Conservation (phyloP, 116 monocot species). For the Trichopus zeylanicus region DNA sequence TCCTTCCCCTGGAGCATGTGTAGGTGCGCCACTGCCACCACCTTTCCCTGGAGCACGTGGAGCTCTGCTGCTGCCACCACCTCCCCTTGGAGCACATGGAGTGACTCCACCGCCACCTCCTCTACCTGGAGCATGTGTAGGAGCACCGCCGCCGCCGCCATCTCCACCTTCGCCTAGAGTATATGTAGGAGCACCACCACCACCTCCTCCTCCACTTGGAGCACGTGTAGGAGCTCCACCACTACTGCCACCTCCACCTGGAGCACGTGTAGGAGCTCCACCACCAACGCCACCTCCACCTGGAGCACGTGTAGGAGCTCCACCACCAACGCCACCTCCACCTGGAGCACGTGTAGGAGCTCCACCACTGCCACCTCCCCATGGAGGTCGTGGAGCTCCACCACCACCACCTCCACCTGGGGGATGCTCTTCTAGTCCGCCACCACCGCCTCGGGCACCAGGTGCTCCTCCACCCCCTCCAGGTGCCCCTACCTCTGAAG, state of each 20-base stretch:
- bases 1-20: no score
- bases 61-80: constrained; percentile 9
- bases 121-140: constrained; percentile 10
- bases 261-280: constrained; percentile 43
- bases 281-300: constrained; percentile 39
- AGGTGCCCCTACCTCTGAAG: constrained; percentile 20
- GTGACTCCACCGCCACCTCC: constrained; percentile 25
- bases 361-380: constrained; percentile 49
- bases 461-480: constrained; percentile 53
- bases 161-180: constrained; percentile 19
- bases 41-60: neutral
- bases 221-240: constrained; percentile 24
- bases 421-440: constrained; percentile 21
- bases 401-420: constrained; percentile 56
- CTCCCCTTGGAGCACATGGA: constrained; percentile 16
- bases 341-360: constrained; percentile 14
- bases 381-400: constrained; percentile 26
- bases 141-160: constrained; percentile 13
- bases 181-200: constrained; percentile 29
- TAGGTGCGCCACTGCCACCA: neutral
- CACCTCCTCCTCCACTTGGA: constrained; percentile 52
- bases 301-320: constrained; percentile 4
- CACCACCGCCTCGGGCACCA: constrained; percentile 33
- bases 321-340: constrained; percentile 20
- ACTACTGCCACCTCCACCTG: constrained; percentile 28